Evolutionary conservation across 1,284 basidiomycete genomes (phyloP).

Genomic region (Hortiboletus rubellus): DNA sequence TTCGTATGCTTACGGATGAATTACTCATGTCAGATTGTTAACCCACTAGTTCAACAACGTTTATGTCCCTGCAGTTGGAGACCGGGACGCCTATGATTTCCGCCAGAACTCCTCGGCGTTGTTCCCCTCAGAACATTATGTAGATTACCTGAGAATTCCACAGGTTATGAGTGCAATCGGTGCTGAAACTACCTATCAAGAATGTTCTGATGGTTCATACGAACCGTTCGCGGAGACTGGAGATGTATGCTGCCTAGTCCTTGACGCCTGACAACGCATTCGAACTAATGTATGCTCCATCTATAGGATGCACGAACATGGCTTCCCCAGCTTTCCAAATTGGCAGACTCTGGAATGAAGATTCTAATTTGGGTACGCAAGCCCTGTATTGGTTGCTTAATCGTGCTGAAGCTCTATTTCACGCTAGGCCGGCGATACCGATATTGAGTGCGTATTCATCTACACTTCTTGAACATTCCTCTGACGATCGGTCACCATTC

Average conservation of each 20-base stretch:
- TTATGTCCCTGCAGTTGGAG: conserved; percentile 49
- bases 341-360: conserved; percentile 56
- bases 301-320: conserved; percentile 53
- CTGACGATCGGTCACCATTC: not conserved
- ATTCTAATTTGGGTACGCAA: conserved; percentile 58
- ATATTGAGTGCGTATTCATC: conserved; percentile 50
- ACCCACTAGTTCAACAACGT: conserved; percentile 45
- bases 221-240: conserved; percentile 42
- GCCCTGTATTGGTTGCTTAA: not conserved
- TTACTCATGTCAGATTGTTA: not conserved
- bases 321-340: conserved; percentile 50
- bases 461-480: not conserved
- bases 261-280: conserved; percentile 13
- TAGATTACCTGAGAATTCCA: conserved; percentile 43
- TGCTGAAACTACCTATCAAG: conserved; percentile 47
- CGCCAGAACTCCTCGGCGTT: conserved; percentile 52
- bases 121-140: conserved; percentile 60
- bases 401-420: not conserved
- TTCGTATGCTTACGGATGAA: not conserved
- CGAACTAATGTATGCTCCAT: not conserved
- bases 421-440: conserved; percentile 59
- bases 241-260: conserved; percentile 29
- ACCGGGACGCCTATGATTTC: conserved; percentile 56
- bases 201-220: conserved; percentile 47
- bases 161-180: conserved; percentile 48